Conservation (phyloP, 73 alveolate genomes). For the Effrenium voratum region DNA sequence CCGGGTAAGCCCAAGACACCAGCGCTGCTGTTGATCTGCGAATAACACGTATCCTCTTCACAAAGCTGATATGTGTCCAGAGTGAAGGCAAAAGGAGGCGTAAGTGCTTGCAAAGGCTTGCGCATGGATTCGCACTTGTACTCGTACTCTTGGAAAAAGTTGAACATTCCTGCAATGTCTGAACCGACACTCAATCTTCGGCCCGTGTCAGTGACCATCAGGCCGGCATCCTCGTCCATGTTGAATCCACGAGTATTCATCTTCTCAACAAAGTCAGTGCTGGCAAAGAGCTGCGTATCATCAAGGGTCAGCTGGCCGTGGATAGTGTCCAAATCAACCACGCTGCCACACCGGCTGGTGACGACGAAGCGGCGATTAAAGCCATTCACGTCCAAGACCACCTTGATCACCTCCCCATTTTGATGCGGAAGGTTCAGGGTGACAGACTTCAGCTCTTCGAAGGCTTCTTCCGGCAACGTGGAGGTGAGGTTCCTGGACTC, state of each 20-base stretch:
- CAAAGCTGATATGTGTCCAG: background rate
- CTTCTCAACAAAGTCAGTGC: background rate
- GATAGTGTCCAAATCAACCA: background rate
- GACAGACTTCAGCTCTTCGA: background rate
- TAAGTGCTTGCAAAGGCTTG: background rate
- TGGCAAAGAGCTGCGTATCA: background rate
- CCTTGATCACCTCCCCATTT: background rate
- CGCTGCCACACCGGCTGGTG: background rate
- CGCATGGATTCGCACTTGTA: background rate
- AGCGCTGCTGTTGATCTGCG: background rate
- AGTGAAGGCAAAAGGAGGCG: background rate
- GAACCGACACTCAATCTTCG: background rate
- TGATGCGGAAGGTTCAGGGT: slow-evolving; percentile 6
- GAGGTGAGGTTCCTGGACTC: background rate
- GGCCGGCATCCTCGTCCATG: background rate
- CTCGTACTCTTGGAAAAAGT: background rate
- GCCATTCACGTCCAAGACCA: background rate
- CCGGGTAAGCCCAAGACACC: background rate
- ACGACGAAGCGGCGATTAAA: background rate
- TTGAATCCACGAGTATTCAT: background rate
- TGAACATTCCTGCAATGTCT: background rate
- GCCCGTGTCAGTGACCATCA: background rate
- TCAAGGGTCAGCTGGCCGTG: background rate
- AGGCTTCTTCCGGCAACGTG: background rate
- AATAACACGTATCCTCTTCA: background rate